phyloP scores from a whole-genome alignment of 1,139 yeast species.

The Candida neerlandica region DNA sequence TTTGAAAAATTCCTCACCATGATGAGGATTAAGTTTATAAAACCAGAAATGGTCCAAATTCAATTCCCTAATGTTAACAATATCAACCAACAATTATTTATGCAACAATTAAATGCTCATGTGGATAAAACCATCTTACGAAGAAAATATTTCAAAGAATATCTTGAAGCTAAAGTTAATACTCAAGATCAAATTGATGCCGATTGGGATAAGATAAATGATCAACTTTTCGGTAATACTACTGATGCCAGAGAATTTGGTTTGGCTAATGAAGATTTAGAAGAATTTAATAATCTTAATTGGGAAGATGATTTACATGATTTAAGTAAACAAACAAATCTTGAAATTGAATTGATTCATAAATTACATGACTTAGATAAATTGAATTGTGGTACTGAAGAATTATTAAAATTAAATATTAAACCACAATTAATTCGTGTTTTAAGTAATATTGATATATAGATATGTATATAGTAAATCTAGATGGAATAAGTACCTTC shows the following conservation, averaged over 20 bases:
- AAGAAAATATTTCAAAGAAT: constrained; percentile 38
- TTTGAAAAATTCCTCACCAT: constrained; percentile 55
- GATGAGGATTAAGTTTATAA: constrained; percentile 61
- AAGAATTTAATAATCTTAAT: constrained; percentile 50
- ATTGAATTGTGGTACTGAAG: constrained; percentile 24
- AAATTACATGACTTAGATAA: constrained; percentile 21
- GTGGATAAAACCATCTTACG: constrained; percentile 32
- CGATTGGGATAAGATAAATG: constrained; percentile 52
- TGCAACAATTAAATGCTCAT: constrained; percentile 32
- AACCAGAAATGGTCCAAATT: constrained; percentile 47
- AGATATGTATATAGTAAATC: neutral
- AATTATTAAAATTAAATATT: constrained; percentile 30
- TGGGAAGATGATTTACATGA: constrained; percentile 29
- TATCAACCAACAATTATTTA: constrained; percentile 27
- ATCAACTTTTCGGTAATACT: constrained; percentile 45
- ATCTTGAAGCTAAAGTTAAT: constrained; percentile 24
- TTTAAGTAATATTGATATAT: neutral
- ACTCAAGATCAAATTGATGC: constrained; percentile 39
- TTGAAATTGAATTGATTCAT: constrained; percentile 19
- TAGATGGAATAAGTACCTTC: constrained; percentile 24
- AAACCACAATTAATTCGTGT: constrained; percentile 6
- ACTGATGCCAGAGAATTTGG: constrained; percentile 55
- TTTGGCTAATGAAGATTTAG: constrained; percentile 55
- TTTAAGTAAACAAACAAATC: constrained; percentile 25
- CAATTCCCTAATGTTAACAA: constrained; percentile 30